A percentile compares a stretch with the other conserved stretches of the same genome.
Evolutionary conservation across 139 green algal genomes (phyloP).

Genomic region (Volvox reticuliferus): DNA sequence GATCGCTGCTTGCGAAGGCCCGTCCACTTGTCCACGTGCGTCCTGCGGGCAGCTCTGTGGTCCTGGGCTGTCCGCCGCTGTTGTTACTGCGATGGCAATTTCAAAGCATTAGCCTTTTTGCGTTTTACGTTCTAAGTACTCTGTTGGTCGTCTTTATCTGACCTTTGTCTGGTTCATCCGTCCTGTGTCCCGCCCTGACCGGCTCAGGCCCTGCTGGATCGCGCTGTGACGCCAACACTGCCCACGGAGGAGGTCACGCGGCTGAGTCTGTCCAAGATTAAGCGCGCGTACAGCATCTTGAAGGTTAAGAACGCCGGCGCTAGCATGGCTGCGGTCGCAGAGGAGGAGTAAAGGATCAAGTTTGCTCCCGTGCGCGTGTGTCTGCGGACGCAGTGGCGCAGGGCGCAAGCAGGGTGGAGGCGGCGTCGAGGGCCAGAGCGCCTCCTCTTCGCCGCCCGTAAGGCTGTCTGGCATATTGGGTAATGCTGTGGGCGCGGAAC

Average conservation of each 20-base stretch:
- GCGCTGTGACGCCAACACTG: constrained; percentile 26
- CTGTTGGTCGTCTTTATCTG: background rate
- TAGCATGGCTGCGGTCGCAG: background rate
- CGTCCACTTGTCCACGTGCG: no score
- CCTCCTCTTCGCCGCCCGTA: no score
- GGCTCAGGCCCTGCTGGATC: constrained; percentile 55
- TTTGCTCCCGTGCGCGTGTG: background rate
- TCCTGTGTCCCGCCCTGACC: background rate
- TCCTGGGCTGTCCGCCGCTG: no score
- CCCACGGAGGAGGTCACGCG: constrained; percentile 56
- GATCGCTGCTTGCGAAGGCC: no score
- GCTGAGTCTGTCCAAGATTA: constrained; percentile 51
- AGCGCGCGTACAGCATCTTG: constrained; percentile 40
- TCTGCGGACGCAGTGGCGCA: background rate
- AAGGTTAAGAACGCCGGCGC: background rate
- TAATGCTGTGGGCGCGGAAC: no score
- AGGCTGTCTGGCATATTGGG: no score
- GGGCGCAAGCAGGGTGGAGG: no score
- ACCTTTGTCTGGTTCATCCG: background rate
- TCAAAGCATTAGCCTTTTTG: no score
- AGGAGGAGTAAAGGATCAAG: constrained; percentile 9
- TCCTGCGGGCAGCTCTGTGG: no score
- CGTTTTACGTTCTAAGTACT: no score
- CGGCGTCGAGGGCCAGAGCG: no score
- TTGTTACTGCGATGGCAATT: no score